phyloP scores from a whole-genome alignment of 306 rosid species.

The Lagenaria siceraria region DNA sequence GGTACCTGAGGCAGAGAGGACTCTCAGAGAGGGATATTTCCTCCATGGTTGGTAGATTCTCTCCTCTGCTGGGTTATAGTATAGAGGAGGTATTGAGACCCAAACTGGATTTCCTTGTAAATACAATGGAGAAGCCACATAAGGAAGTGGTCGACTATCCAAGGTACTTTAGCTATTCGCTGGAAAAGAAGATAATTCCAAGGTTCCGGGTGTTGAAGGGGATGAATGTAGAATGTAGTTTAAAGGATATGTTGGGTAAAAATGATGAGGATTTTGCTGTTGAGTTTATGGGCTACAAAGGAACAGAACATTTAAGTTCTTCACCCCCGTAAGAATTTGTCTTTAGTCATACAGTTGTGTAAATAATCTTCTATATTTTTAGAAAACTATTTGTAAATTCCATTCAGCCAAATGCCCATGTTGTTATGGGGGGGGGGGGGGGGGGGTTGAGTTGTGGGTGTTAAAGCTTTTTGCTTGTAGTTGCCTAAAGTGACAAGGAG shows the following conservation, averaged over 20 bases:
- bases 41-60: conserved; percentile 61
- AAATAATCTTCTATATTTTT: neutral
- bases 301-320: conserved; percentile 5
- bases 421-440: no score
- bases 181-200: conserved; percentile 80
- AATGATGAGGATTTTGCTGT: conserved; percentile 72
- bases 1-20: conserved; percentile 54
- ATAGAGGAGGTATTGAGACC: conserved; percentile 68
- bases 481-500: neutral
- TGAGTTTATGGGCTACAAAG: conserved; percentile 27
- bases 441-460: neutral
- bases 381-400: neutral
- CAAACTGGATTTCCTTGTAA: conserved; percentile 61
- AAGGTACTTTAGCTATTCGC: conserved; percentile 84
- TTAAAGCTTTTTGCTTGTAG: neutral
- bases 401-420: neutral
- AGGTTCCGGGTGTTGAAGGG: conserved; percentile 55
- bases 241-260: conserved; percentile 75
- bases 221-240: conserved; percentile 50
- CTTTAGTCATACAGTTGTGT: neutral
- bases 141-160: conserved; percentile 73
- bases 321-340: conserved; percentile 4
- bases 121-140: conserved; percentile 66
- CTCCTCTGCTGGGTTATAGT: conserved; percentile 80
- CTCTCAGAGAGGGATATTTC: conserved; percentile 52